phyloP scores from a whole-genome alignment of 352 stramenopile genomes.

The Pilasporangium apinafurcum region DNA sequence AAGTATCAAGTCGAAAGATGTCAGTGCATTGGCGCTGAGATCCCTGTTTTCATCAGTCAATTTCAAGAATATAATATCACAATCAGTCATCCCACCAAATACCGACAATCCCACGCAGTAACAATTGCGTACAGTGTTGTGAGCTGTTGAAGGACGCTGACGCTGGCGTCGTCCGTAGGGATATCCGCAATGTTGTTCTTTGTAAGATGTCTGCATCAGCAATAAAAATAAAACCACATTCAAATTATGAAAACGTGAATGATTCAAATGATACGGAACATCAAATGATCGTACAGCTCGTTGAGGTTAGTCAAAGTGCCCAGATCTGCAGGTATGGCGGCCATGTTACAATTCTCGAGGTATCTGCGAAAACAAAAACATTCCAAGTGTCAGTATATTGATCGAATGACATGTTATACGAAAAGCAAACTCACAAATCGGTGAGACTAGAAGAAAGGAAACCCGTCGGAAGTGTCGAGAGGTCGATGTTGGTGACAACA shows the following conservation, averaged over 20 bases:
- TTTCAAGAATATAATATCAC: conserved; percentile 1
- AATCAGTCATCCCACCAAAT: not conserved
- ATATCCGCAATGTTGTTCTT: conserved; percentile 48
- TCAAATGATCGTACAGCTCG: conserved; percentile 28
- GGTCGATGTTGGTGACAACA: conserved; percentile 54
- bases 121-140: conserved; percentile 28
- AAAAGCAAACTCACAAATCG: conserved; percentile 14
- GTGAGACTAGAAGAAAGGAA: conserved; percentile 50
- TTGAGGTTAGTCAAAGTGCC: conserved; percentile 40
- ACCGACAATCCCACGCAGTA: not conserved
- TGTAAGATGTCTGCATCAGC: conserved; percentile 28
- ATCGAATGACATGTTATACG: too few species aligned
- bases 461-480: conserved; percentile 27
- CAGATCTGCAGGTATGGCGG: conserved; percentile 35
- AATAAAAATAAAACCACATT: not conserved
- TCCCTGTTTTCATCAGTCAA: conserved; percentile 16
- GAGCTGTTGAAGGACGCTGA: conserved; percentile 33
- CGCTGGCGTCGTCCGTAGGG: conserved; percentile 20
- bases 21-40: conserved; percentile 36
- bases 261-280: not conserved
- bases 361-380: conserved; percentile 13
- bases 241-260: not conserved
- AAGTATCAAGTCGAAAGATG: conserved; percentile 32
- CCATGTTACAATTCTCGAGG: conserved; percentile 70
- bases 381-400: not conserved